Evolutionary conservation across 176 grass and related monocot genomes (phyloP).

Genomic region (Melocanna baccifera): DNA sequence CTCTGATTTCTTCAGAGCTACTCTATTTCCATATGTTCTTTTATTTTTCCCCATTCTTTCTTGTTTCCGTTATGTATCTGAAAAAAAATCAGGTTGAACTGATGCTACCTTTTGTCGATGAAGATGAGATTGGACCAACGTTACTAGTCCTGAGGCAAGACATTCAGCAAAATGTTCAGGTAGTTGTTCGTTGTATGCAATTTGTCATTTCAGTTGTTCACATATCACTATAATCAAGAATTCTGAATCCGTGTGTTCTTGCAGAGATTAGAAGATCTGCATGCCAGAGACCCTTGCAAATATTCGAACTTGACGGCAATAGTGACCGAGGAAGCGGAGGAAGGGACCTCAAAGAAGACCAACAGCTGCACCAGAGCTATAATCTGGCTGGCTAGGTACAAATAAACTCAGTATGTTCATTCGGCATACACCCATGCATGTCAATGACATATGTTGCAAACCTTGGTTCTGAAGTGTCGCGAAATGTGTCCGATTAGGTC

Average conservation of each 20-base stretch:
- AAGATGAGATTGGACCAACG: conserved; percentile 82
- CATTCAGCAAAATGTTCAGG: conserved; percentile 71
- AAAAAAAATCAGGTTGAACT: conserved; percentile 9
- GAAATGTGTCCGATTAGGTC: conserved; percentile 35
- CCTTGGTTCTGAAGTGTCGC: neutral
- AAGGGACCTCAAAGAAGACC: conserved; percentile 56
- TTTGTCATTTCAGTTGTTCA: too few relatives aligned
- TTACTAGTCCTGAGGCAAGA: conserved; percentile 78
- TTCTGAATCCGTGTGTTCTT: neutral
- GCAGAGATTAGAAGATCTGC: conserved; percentile 67
- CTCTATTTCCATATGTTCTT: neutral
- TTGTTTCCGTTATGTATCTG: neutral
- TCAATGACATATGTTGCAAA: neutral
- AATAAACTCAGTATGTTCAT: neutral
- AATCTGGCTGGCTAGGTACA: conserved; percentile 73
- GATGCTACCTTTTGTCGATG: conserved; percentile 8
- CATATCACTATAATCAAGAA: neutral
- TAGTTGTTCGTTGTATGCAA: conserved; percentile 30
- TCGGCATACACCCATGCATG: neutral
- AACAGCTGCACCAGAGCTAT: conserved; percentile 78
- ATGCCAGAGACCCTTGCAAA: conserved; percentile 46
- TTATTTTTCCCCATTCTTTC: neutral
- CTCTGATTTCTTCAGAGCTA: neutral
- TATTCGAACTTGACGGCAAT: conserved; percentile 54
- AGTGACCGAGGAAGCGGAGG: conserved; percentile 50